A percentile compares a stretch with the other conserved stretches of the same genome.
phyloP scores from a whole-genome alignment of 192 early-diverging fungal species.

The Linnemannia elongata region DNA sequence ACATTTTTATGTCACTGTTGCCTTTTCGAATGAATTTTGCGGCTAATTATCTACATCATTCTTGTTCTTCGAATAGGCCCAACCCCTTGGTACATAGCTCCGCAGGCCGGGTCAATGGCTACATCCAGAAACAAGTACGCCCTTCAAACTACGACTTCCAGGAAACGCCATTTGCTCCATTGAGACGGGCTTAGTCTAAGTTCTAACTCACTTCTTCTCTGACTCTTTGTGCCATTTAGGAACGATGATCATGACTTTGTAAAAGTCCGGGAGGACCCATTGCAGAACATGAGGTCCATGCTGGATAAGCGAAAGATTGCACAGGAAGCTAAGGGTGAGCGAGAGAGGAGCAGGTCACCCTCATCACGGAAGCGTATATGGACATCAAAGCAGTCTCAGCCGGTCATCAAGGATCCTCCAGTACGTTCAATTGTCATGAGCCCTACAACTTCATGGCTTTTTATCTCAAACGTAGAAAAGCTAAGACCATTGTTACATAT shows the following conservation, averaged over 20 bases:
- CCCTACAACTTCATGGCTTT: background rate
- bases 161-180: background rate
- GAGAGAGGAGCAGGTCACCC: conserved; percentile 19
- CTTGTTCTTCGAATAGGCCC: background rate
- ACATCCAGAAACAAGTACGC: conserved; percentile 29
- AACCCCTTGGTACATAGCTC: conserved; percentile 47
- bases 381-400: background rate
- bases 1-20: background rate
- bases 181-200: background rate
- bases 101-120: conserved; percentile 7
- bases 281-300: conserved; percentile 40
- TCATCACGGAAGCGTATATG: background rate
- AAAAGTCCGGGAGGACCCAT: conserved; percentile 59
- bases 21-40: background rate
- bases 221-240: background rate
- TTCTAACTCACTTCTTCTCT: background rate
- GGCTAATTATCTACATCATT: background rate
- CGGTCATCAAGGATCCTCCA: background rate
- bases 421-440: background rate
- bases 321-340: conserved; percentile 3
- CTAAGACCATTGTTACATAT: background rate
- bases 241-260: conserved; percentile 20
- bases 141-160: background rate
- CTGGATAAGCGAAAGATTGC: conserved; percentile 34
- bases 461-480: background rate